A percentile compares a stretch with the other conserved stretches of the same genome.
Conservation (phyloP, 768 basidiomycete species). For the Russula ochroleuca region DNA sequence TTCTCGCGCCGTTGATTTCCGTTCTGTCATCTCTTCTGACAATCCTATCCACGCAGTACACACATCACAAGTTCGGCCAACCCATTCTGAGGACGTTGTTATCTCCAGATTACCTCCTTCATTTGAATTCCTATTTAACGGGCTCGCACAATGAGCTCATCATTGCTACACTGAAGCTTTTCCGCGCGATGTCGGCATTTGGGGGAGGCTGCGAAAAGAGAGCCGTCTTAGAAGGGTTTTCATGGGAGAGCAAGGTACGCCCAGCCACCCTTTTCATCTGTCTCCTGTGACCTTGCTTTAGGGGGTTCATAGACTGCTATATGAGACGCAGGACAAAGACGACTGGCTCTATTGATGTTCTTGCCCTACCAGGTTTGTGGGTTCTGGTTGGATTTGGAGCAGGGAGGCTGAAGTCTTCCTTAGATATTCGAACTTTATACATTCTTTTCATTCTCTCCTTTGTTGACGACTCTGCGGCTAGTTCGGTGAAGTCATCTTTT, state of each 20-base stretch:
- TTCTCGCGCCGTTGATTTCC: slow-evolving; percentile 45
- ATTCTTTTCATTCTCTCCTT: slow-evolving; percentile 72
- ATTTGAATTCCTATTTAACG: slow-evolving; percentile 58
- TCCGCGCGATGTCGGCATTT: slow-evolving; percentile 56
- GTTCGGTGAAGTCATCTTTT: slow-evolving; percentile 57
- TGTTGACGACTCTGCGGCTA: slow-evolving; percentile 45
- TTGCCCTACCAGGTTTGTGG: slow-evolving; percentile 55
- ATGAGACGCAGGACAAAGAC: slow-evolving; percentile 63
- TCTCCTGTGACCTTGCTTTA: slow-evolving; percentile 31
- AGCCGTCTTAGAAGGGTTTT: slow-evolving; percentile 59
- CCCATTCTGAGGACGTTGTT: slow-evolving; percentile 61
- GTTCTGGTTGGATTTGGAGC: not conserved
- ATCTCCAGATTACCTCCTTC: slow-evolving; percentile 49
- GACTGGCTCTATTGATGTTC: slow-evolving; percentile 37
- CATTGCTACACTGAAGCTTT: slow-evolving; percentile 60
- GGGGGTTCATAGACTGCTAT: slow-evolving; percentile 60
- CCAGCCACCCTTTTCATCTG: not conserved
- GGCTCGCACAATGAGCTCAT: slow-evolving; percentile 62
- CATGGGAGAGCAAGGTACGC: slow-evolving; percentile 73
- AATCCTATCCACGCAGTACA: slow-evolving; percentile 63
- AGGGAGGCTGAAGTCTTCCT: slow-evolving; percentile 17
- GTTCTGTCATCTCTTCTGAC: slow-evolving; percentile 56
- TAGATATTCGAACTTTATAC: slow-evolving; percentile 79
- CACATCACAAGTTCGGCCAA: slow-evolving; percentile 57
- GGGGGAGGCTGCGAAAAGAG: slow-evolving; percentile 63